Evolutionary conservation across 352 stramenopile species (phyloP), one percentile per base, ranked within the genome.

Genomic region (Phytophthora pistaciae): DNA sequence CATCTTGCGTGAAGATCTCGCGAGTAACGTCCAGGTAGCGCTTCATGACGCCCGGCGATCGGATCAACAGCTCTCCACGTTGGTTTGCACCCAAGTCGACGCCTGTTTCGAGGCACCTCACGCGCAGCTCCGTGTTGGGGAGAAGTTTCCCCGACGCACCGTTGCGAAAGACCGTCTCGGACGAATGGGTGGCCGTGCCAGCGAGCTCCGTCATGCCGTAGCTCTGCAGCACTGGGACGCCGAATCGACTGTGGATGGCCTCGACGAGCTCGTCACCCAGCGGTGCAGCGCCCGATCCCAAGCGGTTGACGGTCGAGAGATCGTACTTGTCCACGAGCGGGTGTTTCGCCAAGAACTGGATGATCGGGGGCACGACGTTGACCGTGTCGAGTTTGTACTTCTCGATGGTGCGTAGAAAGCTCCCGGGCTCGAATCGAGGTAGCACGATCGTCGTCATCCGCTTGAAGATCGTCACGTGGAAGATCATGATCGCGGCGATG

Each of bases 1-100:
- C 88, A 52, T 88, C 85, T 21, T 84, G 48, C 18, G 78, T 93
- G 33, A 98, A 72, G 31, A 80, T 87, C 55, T 87, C 72, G 3
- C 53, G 70, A 23, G 89, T 98, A 53, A 91, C 92, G n/a, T 95
- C 79, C 0, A 97, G 80, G 68, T 99, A 99, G 3, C 95, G 90
- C 62, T 88, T 81, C 94, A 99, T 98, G 16, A 96, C 85, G 71
- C 96, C 89, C 8, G 93, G 93, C 13, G 89, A 90, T 14, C 93
- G 89, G 64, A 95, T 91, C 31, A 88, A 69, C 3, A 98, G 72
- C 74, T 98, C 95, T 29, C 95, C 95, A 46, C 40, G 57, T 25
- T 74, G 49, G 64, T 84, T 78, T 0, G 33, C 23, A 13, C 46
- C 10, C 1, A 92, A 64, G 21, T 90, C 74, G 48, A 85, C 64